A percentile compares a stretch with the other conserved stretches of the same genome.
Evolutionary conservation across 345 rosid genomes (phyloP).

Genomic region (Eucalyptus erythrocorys): DNA sequence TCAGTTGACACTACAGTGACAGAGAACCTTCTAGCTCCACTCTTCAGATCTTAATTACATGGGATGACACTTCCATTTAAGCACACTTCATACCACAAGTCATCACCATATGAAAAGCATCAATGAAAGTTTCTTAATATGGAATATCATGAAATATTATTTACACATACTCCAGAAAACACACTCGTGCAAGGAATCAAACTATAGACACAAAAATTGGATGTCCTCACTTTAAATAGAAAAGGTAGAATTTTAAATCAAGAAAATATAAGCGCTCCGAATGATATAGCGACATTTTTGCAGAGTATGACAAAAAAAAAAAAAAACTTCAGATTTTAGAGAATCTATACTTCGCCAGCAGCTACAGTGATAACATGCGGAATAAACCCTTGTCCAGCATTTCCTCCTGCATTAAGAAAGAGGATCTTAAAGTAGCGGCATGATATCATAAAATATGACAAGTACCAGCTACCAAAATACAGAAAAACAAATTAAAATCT

Average conservation of each 20-base stretch:
- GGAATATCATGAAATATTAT: background rate
- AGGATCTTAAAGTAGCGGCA: background rate
- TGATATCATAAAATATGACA: background rate
- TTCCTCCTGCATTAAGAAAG: constrained; percentile 32
- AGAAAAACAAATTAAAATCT: background rate
- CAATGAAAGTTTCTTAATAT: background rate
- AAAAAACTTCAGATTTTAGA: background rate
- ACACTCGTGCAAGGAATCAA: background rate
- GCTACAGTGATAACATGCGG: constrained; percentile 63
- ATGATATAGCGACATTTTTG: background rate
- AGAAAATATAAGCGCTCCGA: background rate
- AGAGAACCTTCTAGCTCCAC: background rate
- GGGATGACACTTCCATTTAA: background rate
- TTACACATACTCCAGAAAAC: background rate
- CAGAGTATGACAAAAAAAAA: background rate
- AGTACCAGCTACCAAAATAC: background rate
- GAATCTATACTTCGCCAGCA: constrained; percentile 69
- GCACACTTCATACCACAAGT: background rate
- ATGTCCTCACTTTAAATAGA: background rate
- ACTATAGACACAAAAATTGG: background rate
- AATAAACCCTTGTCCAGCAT: constrained; percentile 62
- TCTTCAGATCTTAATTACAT: background rate
- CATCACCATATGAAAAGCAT: background rate
- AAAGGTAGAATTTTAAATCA: background rate
- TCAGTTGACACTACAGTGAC: background rate